A percentile compares a stretch with the other conserved stretches of the same genome.
phyloP scores from a whole-genome alignment of 371 early-diverging fungal genomes.

The Rhizomucor pusillus region DNA sequence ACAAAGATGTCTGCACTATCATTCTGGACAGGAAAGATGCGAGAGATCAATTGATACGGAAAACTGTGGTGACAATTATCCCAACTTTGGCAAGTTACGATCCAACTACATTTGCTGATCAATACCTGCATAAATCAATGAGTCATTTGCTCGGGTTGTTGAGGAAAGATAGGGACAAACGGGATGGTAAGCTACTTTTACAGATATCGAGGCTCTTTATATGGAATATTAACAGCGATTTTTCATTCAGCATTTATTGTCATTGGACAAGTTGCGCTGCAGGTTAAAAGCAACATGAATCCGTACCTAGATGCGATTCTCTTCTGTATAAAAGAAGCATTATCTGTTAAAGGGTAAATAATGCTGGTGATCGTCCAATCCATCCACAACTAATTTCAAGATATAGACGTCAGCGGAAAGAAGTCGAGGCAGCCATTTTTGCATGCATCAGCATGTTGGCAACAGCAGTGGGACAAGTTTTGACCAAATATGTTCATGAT shows the following conservation, averaged over 20 bases:
- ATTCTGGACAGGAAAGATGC: slow-evolving; percentile 81
- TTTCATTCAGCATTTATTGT: slow-evolving; percentile 68
- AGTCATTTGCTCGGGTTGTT: slow-evolving; percentile 72
- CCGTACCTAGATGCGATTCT: slow-evolving; percentile 79
- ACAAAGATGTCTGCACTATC: slow-evolving; percentile 74
- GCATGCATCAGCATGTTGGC: slow-evolving; percentile 89
- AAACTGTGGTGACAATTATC: slow-evolving; percentile 82
- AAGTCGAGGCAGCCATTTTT: slow-evolving; percentile 73
- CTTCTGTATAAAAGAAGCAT: slow-evolving; percentile 70
- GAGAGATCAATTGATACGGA: slow-evolving; percentile 77
- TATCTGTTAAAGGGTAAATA: slow-evolving; percentile 50
- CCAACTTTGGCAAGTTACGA: slow-evolving; percentile 85
- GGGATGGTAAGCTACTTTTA: slow-evolving; percentile 40
- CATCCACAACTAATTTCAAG: no score
- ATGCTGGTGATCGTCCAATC: background rate
- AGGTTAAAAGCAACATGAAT: slow-evolving; percentile 78
- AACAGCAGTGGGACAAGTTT: slow-evolving; percentile 84
- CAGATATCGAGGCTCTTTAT: background rate
- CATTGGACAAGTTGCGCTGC: slow-evolving; percentile 84
- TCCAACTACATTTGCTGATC: slow-evolving; percentile 71
- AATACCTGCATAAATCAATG: slow-evolving; percentile 76
- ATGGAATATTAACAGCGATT: background rate
- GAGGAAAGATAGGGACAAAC: slow-evolving; percentile 77
- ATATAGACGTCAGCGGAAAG: slow-evolving; percentile 54
- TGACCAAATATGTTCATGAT: slow-evolving; percentile 86